phyloP scores from a whole-genome alignment of 2,329 filamentous ascomycete species.

The Cladosporium cucumerinum region DNA sequence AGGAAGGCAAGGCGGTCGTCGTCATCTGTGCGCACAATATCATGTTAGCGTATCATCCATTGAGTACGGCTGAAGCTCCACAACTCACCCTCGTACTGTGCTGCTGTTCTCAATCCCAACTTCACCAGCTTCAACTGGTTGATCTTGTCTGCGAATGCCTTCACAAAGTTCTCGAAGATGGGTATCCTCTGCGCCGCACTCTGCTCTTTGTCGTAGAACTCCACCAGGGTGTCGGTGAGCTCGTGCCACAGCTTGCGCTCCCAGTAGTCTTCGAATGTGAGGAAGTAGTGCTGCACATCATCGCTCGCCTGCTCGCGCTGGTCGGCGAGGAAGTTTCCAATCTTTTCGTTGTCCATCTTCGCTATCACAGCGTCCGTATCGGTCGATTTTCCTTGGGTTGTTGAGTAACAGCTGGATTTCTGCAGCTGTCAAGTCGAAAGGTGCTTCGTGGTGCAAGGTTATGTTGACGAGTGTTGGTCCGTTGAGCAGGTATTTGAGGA shows the following conservation, averaged over 20 bases:
- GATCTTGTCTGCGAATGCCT: conserved; percentile 96
- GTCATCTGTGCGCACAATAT: conserved; percentile 67
- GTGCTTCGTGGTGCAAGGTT: not conserved
- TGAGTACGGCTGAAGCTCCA: not conserved
- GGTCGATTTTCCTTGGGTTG: not conserved
- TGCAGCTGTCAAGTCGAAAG: not conserved
- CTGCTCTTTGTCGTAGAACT: conserved; percentile 79
- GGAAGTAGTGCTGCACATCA: conserved; percentile 80
- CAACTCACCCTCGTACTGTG: conserved; percentile 70
- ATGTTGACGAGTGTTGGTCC: not conserved
- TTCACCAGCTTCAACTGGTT: conserved; percentile 97
- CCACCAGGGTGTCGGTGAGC: conserved; percentile 81
- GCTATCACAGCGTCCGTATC: not conserved
- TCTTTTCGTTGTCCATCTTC: conserved; percentile 77
- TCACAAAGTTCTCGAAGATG: conserved; percentile 92
- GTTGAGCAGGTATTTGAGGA: not conserved
- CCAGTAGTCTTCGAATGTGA: conserved; percentile 95
- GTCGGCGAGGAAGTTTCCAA: conserved; percentile 86
- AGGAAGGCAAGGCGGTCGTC: conserved; percentile 83
- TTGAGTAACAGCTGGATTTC: not conserved
- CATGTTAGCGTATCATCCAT: not conserved
- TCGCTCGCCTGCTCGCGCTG: conserved; percentile 85
- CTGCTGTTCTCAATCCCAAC: conserved; percentile 80
- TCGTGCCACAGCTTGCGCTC: conserved; percentile 99
- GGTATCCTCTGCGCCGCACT: conserved; percentile 81